Evolutionary conservation across 257 asterid genomes (phyloP).

Genomic region (Lavandula angustifolia): DNA sequence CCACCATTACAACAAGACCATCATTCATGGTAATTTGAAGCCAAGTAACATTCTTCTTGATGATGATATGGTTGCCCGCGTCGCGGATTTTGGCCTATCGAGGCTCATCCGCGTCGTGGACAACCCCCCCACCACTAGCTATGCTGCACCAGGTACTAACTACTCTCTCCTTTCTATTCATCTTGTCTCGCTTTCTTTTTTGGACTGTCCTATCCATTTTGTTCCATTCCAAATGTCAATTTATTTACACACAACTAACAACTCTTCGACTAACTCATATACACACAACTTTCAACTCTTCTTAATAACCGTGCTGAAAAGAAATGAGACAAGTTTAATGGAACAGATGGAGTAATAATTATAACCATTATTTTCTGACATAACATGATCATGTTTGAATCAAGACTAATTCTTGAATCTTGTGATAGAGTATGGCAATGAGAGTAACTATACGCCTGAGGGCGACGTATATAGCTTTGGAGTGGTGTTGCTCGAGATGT

Average conservation of each 20-base stretch:
- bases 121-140: slow-evolving; percentile 32
- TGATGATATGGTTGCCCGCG: slow-evolving; percentile 30
- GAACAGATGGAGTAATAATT: too few relatives aligned
- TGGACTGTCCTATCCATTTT: too few relatives aligned
- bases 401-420: too few relatives aligned
- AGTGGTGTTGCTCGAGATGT: slow-evolving; percentile 41
- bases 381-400: not conserved
- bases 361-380: not conserved
- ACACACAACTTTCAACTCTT: too few relatives aligned
- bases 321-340: too few relatives aligned
- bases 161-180: not conserved
- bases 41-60: slow-evolving; percentile 44
- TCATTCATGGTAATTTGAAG: slow-evolving; percentile 42
- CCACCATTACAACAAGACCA: slow-evolving; percentile 27
- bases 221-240: too few relatives aligned
- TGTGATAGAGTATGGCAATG: slow-evolving; percentile 48
- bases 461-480: slow-evolving; percentile 48
- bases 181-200: too few relatives aligned
- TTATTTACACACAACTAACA: too few relatives aligned
- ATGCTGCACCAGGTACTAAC: slow-evolving; percentile 39
- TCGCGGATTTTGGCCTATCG: slow-evolving; percentile 43
- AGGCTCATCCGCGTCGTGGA: slow-evolving; percentile 31
- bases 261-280: too few relatives aligned
- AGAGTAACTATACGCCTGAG: slow-evolving; percentile 29
- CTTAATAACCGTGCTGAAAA: too few relatives aligned